Conservation (phyloP, 208 protist genomes). For the Trypanosoma brucei region DNA sequence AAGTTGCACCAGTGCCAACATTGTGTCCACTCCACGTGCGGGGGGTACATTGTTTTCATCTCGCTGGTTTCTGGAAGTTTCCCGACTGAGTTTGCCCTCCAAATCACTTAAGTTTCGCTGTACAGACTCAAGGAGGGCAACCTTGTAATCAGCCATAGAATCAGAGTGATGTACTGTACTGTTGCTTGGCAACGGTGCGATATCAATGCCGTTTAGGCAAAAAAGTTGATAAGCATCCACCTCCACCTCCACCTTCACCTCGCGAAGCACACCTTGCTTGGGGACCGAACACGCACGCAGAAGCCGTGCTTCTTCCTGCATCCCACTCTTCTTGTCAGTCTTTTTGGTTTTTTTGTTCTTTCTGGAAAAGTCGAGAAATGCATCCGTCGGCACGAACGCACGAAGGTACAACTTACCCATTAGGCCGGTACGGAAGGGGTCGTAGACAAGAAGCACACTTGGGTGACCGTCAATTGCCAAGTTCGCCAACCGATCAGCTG, state of each 20-base stretch:
- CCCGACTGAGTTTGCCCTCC: constrained; percentile 29
- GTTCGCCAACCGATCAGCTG: constrained; percentile 38
- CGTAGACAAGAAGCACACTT: constrained; percentile 63
- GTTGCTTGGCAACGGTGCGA: constrained; percentile 23
- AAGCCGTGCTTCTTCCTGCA: constrained; percentile 20
- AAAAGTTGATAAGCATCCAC: constrained; percentile 61
- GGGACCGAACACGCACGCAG: constrained; percentile 42
- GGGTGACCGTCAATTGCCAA: constrained; percentile 38
- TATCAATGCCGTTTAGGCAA: constrained; percentile 28
- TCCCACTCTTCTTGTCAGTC: constrained; percentile 19
- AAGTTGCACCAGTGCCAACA: constrained; percentile 50
- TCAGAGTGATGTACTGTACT: constrained; percentile 38
- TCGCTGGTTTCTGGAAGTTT: constrained; percentile 30
- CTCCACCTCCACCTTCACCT: constrained; percentile 59
- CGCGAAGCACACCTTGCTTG: constrained; percentile 46
- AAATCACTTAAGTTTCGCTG: constrained; percentile 37
- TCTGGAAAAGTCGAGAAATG: constrained; percentile 48
- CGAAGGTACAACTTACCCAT: constrained; percentile 55
- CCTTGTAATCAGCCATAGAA: constrained; percentile 47
- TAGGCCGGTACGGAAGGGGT: constrained; percentile 57
- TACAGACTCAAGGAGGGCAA: constrained; percentile 44
- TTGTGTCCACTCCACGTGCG: constrained; percentile 42
- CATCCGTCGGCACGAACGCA: constrained; percentile 55
- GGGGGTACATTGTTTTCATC: constrained; percentile 41
- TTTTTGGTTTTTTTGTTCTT: not conserved